phyloP scores from a whole-genome alignment of 2,329 filamentous ascomycete genomes.

The Scopulariopsis brevicaulis region DNA sequence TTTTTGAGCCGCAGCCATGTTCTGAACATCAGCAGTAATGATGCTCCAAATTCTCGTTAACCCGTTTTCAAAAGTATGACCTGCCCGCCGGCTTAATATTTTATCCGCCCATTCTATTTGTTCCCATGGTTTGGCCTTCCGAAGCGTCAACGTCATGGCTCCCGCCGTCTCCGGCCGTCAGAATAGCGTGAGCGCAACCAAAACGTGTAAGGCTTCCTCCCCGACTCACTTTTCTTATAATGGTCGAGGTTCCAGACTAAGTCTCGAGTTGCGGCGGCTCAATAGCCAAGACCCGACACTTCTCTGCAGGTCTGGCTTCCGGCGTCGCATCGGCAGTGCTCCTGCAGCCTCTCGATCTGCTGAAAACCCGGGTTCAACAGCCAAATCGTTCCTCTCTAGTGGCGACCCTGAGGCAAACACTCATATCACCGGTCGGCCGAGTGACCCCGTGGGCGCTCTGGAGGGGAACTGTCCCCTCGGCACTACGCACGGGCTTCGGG shows the following conservation, averaged over 20 bases:
- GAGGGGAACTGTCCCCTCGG: slow-evolving; percentile 85
- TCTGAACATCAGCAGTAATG: not conserved
- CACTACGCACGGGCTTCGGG: slow-evolving; percentile 86
- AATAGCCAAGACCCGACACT: slow-evolving; percentile 58
- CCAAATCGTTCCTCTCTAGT: slow-evolving; percentile 60
- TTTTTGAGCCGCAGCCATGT: not conserved
- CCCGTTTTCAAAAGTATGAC: not conserved
- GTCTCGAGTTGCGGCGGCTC: not conserved
- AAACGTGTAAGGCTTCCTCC: not conserved
- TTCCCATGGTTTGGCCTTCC: not conserved
- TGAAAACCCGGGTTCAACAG: slow-evolving; percentile 95
- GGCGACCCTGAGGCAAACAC: slow-evolving; percentile 46
- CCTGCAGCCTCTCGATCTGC: slow-evolving; percentile 86
- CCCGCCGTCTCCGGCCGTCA: not conserved
- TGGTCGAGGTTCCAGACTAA: not conserved
- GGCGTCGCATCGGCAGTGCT: slow-evolving; percentile 82
- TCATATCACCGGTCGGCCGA: slow-evolving; percentile 37
- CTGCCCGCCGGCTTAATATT: not conserved
- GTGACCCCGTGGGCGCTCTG: slow-evolving; percentile 59
- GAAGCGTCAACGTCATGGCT: not conserved
- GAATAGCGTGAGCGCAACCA: not conserved
- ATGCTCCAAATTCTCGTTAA: not conserved
- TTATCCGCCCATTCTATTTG: not conserved
- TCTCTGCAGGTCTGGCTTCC: slow-evolving; percentile 76
- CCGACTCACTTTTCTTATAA: not conserved